These are phyloP conservation scores for Solidago caesia DNA, from an alignment of 129 eudicot genomes.

Conservation along the genomic window DNA sequence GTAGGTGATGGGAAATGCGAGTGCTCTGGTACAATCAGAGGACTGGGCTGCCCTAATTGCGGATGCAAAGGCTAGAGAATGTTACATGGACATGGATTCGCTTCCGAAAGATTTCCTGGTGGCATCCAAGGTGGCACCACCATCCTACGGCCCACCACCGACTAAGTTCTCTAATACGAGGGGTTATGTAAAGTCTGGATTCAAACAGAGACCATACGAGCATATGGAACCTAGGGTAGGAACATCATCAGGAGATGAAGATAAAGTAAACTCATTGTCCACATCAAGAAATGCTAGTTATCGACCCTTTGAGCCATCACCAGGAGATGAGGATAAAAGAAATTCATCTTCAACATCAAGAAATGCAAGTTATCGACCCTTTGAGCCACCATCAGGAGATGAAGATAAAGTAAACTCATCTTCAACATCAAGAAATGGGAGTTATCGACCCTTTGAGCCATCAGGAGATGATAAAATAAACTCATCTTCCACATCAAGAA, in stretches of 20 bases:
- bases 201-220: conserved; percentile 56
- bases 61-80: conserved; percentile 79
- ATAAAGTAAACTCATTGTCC: conserved; percentile 36
- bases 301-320: conserved; percentile 24
- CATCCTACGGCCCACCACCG: conserved; percentile 44
- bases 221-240: conserved; percentile 56
- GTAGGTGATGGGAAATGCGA: conserved; percentile 98
- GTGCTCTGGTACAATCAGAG: conserved; percentile 69
- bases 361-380: not conserved
- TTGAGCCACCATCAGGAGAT: not conserved
- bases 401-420: conserved; percentile 1
- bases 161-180: conserved; percentile 47
- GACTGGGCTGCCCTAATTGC: conserved; percentile 93
- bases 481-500: conserved; percentile 38
- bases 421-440: not conserved
- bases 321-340: not conserved
- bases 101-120: conserved; percentile 82
- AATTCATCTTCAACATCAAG: not conserved
- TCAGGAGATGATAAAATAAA: conserved; percentile 65
- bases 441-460: conserved; percentile 2
- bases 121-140: conserved; percentile 40
- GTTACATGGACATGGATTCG: conserved; percentile 82
- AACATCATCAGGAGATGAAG: conserved; percentile 67
- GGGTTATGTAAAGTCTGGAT: conserved; percentile 50
- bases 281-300: conserved; percentile 53